Evolutionary conservation across 1,284 basidiomycete species (phyloP), one percentile per base, ranked within the genome.

Genomic region (Volvariella volvacea): DNA sequence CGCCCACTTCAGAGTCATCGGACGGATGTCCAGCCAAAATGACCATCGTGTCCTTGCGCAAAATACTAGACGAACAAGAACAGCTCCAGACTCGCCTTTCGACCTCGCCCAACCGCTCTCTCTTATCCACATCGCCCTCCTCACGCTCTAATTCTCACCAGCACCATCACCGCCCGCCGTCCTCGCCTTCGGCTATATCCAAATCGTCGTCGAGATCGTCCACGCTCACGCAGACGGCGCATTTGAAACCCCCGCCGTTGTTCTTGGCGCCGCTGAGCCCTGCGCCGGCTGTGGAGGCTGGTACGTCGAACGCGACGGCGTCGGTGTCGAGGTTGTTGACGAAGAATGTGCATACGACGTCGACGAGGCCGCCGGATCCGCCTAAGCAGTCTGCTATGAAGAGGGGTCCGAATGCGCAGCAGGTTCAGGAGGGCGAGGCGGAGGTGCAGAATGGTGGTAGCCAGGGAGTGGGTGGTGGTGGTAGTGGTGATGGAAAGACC

Each of bases 251-350:
- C 2, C 62, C 63, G 1, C 55, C 53, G 25, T 12, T 28, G 6
- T 28, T 28, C 10, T 65, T 67, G 45, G 54, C 64, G 43, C 65
- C 65, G 0, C 61, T 63, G 17, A 70, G 76, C 2, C 78, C 83
- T 0, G 63, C 70, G 3, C 74, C 78, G 1, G 60, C 60, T 2
- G 68, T 81, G 2, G 62, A 70, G 19, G 67, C 74, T 4, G 68
- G 74, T 20, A 81, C 80, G 1, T 84, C 81, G 3, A 83, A 68
- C 4, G 80, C 86, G 1, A 88, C 85, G 0, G 85, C 85, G 0
- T 82, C 78, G 32, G 70, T 88, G 42, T 86, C 84, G 14, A 70
- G 80, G 12, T 68, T 88, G n/a, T 83, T 81, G 52, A 84, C 83
- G 0, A 83, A 81, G 53, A 69, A 70, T n/a, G 70, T 65, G 22